phyloP scores from a whole-genome alignment of 495 filamentous ascomycete genomes.

The Neurospora sp. region DNA sequence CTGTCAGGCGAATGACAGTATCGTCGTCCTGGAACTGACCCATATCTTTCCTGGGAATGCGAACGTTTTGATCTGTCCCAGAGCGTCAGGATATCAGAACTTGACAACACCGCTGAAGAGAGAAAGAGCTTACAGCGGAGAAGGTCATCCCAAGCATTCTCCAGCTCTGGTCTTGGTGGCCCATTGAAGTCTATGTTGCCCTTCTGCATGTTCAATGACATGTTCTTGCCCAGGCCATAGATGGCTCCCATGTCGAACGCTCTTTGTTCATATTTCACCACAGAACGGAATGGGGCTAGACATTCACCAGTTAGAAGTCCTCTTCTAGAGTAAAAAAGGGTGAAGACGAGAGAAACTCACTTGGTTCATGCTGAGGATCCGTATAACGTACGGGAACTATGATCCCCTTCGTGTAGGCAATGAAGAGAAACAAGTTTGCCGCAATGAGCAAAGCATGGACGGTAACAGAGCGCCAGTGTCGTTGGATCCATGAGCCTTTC shows the following conservation, averaged over 20 bases:
- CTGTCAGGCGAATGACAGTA: neutral
- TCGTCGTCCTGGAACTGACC: neutral
- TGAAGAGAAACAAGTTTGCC: neutral
- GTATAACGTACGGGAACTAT: neutral
- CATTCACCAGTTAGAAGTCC: neutral
- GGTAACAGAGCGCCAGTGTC: slow-evolving; percentile 1
- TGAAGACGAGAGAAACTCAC: neutral
- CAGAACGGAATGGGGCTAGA: neutral
- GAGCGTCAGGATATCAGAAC: neutral
- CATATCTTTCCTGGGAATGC: neutral
- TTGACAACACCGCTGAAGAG: neutral
- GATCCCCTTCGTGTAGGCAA: neutral
- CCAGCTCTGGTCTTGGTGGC: slow-evolving; percentile 1
- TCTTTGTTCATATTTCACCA: neutral
- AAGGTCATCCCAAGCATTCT: neutral
- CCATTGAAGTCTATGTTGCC: neutral
- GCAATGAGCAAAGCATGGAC: neutral
- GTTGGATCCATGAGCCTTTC: neutral
- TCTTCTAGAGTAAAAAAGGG: neutral
- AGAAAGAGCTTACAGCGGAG: neutral
- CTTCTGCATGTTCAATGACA: neutral
- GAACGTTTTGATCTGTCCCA: neutral
- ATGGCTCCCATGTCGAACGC: neutral
- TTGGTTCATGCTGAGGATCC: neutral
- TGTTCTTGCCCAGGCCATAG: neutral